phyloP scores from a whole-genome alignment of 306 rosid genomes.

The Boehmeria nivea region DNA sequence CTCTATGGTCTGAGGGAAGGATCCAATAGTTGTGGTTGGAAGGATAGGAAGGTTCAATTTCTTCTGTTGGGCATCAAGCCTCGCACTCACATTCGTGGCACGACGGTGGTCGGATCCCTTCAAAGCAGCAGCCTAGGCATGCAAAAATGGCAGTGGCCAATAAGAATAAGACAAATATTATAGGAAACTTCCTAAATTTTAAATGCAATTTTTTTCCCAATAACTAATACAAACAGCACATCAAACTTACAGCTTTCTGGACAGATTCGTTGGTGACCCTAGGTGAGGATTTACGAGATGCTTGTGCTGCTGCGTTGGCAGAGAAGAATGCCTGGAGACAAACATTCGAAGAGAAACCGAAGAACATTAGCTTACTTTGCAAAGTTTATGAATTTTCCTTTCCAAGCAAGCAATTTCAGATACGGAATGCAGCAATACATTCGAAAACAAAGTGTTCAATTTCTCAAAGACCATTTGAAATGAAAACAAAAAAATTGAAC shows the following conservation, averaged over 20 bases:
- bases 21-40: constrained; percentile 92
- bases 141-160: constrained; percentile 15
- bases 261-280: constrained; percentile 84
- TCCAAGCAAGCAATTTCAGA: no score
- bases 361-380: not conserved
- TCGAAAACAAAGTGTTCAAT: no score
- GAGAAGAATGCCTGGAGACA: constrained; percentile 61
- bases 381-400: no score
- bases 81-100: constrained; percentile 70
- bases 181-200: no score
- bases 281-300: constrained; percentile 76
- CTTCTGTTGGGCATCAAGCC: constrained; percentile 90
- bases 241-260: constrained; percentile 76
- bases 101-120: constrained; percentile 90
- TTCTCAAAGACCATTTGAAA: no score
- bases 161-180: constrained; percentile 2
- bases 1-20: constrained; percentile 89
- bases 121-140: constrained; percentile 73
- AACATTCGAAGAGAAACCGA: constrained; percentile 12
- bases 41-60: constrained; percentile 93
- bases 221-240: not conserved
- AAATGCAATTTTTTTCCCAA: no score
- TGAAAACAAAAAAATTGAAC: no score
- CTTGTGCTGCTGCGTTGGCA: constrained; percentile 62
- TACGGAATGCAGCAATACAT: no score